Percentiles rank a stretch among this genome's conserved stretches.
These are phyloP conservation scores for Trichophyton schoenleinii DNA, from an alignment of 2,329 filamentous ascomycete genomes.

Conservation along the genomic window DNA sequence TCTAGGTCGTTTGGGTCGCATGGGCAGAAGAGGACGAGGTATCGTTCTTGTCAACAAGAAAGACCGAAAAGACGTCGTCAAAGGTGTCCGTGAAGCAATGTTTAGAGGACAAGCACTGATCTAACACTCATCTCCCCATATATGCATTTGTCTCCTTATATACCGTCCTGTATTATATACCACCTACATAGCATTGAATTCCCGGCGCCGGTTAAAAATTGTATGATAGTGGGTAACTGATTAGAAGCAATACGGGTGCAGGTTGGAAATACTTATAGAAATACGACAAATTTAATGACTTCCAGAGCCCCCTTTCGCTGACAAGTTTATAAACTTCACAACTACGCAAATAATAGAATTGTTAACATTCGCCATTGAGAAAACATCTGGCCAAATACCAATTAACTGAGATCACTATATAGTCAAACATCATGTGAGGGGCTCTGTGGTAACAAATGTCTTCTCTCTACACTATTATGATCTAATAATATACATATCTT, in stretches of 20 bases:
- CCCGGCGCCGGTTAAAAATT: background rate
- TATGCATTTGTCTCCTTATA: background rate
- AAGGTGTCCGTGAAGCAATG: slow-evolving; percentile 84
- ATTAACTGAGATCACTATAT: background rate
- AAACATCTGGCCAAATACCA: background rate
- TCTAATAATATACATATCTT: slow-evolving; percentile 1
- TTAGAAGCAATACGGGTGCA: background rate
- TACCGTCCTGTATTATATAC: background rate
- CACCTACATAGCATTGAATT: background rate
- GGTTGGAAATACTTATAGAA: background rate
- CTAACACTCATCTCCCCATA: slow-evolving; percentile 26
- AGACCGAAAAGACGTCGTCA: slow-evolving; percentile 79
- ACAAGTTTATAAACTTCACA: background rate
- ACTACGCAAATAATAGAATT: background rate
- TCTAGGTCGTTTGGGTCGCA: slow-evolving; percentile 77
- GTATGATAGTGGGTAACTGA: background rate
- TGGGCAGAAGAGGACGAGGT: slow-evolving; percentile 79
- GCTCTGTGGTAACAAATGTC: background rate
- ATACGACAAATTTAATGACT: background rate
- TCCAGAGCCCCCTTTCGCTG: background rate
- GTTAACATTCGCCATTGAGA: background rate
- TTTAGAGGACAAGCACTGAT: slow-evolving; percentile 68
- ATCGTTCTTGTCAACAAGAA: slow-evolving; percentile 83
- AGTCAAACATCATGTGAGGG: too few species aligned
- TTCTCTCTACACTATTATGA: background rate